Percentiles rank a stretch among this genome's conserved stretches.
phyloP scores from a whole-genome alignment of 192 early-diverging fungal genomes.

The Phycomyces nitens region DNA sequence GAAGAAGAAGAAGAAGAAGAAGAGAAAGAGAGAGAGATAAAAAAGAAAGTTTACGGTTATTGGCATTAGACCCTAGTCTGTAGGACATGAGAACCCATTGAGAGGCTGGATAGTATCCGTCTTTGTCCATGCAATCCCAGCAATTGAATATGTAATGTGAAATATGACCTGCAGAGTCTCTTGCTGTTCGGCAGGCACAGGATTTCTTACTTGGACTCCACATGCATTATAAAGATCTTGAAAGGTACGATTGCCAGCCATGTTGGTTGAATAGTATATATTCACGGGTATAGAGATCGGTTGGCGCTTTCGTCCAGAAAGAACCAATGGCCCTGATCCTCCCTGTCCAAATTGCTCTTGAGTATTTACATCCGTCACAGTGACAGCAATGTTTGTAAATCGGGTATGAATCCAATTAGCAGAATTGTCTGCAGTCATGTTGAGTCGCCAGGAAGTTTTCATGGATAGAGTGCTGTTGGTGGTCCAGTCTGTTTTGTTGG shows the following conservation, averaged over 20 bases:
- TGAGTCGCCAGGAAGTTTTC: constrained; percentile 24
- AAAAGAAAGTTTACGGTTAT: too few species aligned
- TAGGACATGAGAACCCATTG: constrained; percentile 23
- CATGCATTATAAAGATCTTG: constrained; percentile 19
- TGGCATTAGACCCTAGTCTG: too few species aligned
- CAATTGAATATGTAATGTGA: constrained; percentile 20
- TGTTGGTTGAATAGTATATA: constrained; percentile 18
- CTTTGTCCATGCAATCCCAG: constrained; percentile 20
- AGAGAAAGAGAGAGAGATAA: too few species aligned
- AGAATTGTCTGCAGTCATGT: constrained; percentile 21
- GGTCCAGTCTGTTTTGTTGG: constrained; percentile 13
- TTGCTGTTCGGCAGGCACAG: not conserved
- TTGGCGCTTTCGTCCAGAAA: not conserved
- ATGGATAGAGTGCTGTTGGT: constrained; percentile 4
- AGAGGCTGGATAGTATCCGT: constrained; percentile 7
- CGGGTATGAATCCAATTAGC: constrained; percentile 30
- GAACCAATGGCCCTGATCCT: constrained; percentile 3
- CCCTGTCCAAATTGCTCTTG: constrained; percentile 17
- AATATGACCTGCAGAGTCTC: constrained; percentile 21
- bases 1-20: too few species aligned
- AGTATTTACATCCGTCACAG: constrained; percentile 6
- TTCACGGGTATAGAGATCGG: constrained; percentile 12
- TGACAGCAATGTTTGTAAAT: constrained; percentile 10
- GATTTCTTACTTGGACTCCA: constrained; percentile 1
- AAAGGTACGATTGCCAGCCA: constrained; percentile 11